A percentile compares a stretch with the other conserved stretches of the same genome.
phyloP scores from a whole-genome alignment of 495 filamentous ascomycete genomes.

The Usnea hakonensis region DNA sequence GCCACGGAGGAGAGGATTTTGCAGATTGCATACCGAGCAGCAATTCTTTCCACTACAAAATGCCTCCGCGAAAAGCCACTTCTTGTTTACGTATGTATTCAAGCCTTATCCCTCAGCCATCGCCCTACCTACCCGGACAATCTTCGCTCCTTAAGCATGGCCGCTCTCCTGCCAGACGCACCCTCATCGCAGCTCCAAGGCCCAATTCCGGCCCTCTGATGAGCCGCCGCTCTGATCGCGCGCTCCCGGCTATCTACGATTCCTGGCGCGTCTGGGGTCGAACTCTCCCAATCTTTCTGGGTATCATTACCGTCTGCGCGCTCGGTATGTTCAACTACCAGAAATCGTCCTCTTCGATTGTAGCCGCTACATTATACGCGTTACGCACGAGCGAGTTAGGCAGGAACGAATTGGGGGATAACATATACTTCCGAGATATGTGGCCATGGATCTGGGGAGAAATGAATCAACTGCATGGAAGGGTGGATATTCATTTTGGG shows the following conservation, averaged over 20 bases:
- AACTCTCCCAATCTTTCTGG: constrained; percentile 51
- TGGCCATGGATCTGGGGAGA: constrained; percentile 90
- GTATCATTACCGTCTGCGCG: constrained; percentile 54
- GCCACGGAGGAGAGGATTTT: not conserved
- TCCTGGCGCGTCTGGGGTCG: constrained; percentile 39
- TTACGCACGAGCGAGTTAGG: constrained; percentile 71
- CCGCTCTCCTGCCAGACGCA: constrained; percentile 26
- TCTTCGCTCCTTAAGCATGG: not conserved
- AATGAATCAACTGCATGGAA: constrained; percentile 89
- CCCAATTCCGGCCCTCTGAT: constrained; percentile 60
- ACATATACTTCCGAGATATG: constrained; percentile 82
- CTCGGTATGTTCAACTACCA: constrained; percentile 98
- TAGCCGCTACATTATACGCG: constrained; percentile 80
- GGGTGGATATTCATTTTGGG: constrained; percentile 78
- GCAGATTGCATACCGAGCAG: not conserved
- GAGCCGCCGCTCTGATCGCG: constrained; percentile 72
- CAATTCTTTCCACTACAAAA: not conserved
- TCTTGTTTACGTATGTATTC: not conserved
- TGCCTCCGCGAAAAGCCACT: not conserved
- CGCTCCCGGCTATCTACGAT: constrained; percentile 47
- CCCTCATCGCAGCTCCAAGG: constrained; percentile 41
- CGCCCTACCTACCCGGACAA: not conserved
- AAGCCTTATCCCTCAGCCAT: not conserved
- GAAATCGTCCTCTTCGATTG: constrained; percentile 73
- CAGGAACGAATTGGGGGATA: constrained; percentile 71